Conservation (phyloP, 2,329 filamentous ascomycete species). For the Fusarium sp. region DNA sequence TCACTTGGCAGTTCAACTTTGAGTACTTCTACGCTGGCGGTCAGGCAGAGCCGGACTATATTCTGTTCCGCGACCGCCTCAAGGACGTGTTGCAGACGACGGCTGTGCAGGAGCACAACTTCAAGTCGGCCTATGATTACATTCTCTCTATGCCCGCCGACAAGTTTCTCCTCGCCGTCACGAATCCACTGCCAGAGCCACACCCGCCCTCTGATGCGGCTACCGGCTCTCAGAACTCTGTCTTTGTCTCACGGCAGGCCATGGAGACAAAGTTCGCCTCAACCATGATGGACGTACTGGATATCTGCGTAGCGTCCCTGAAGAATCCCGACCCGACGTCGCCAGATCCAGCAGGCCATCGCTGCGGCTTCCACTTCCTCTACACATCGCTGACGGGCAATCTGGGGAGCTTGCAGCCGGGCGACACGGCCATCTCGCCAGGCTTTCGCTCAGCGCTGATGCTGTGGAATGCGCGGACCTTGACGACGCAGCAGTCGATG, state of each 20-base stretch:
- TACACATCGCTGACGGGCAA: conserved; percentile 26
- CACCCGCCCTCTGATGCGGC: conserved; percentile 19
- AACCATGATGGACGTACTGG: conserved; percentile 24
- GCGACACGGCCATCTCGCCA: conserved; percentile 11
- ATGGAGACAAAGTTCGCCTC: conserved; percentile 21
- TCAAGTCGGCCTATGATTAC: conserved; percentile 20
- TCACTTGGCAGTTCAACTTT: conserved; percentile 18
- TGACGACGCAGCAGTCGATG: conserved; percentile 3
- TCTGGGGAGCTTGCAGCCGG: conserved; percentile 19
- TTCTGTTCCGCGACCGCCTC: conserved; percentile 14
- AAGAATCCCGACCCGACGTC: conserved; percentile 14
- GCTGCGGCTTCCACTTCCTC: conserved; percentile 27
- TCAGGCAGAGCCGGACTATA: conserved; percentile 8
- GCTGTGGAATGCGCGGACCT: conserved; percentile 9
- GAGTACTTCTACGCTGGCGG: conserved; percentile 23
- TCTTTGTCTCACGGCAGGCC: conserved; percentile 19
- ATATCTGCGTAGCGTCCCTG: conserved; percentile 20
- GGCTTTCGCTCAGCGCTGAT: conserved; percentile 12
- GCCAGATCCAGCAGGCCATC: neutral
- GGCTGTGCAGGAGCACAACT: conserved; percentile 17
- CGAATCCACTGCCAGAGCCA: conserved; percentile 15
- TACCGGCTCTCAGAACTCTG: conserved; percentile 25
- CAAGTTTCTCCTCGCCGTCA: conserved; percentile 17
- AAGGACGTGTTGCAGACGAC: conserved; percentile 10
- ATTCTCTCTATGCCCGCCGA: conserved; percentile 21